Conservation (phyloP, 2,329 filamentous ascomycete genomes). For the Fusarium begoniae region DNA sequence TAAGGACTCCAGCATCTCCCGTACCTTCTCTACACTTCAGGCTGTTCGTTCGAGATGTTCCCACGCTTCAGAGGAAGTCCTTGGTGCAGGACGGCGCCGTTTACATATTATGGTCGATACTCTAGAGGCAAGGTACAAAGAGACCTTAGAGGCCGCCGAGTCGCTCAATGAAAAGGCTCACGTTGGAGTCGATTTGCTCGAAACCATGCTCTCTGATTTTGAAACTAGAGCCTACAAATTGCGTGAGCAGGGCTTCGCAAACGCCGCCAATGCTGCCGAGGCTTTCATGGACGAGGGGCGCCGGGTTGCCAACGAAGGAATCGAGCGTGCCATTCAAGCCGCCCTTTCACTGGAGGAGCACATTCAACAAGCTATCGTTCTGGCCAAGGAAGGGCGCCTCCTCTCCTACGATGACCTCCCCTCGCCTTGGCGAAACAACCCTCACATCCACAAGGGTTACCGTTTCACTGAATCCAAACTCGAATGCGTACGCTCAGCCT, state of each 20-base stretch:
- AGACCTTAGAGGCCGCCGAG: conserved; percentile 83
- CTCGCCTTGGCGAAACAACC: conserved; percentile 92
- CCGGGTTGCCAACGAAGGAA: conserved; percentile 81
- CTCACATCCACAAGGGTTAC: conserved; percentile 90
- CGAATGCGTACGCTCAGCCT: conserved; percentile 85
- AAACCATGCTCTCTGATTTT: conserved; percentile 84
- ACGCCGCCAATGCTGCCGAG: conserved; percentile 71
- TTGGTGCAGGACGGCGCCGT: conserved; percentile 85
- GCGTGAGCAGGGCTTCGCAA: conserved; percentile 76
- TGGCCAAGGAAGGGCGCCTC: conserved; percentile 81
- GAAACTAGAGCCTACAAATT: conserved; percentile 84
- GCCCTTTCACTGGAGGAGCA: conserved; percentile 85
- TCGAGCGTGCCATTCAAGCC: conserved; percentile 81
- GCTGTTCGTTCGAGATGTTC: conserved; percentile 89
- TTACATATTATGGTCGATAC: conserved; percentile 93
- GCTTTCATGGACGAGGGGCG: conserved; percentile 81
- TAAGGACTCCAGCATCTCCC: conserved; percentile 83
- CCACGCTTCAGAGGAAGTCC: conserved; percentile 86
- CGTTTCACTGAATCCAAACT: conserved; percentile 92
- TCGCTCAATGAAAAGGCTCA: conserved; percentile 92
- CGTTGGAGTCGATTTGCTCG: conserved; percentile 86
- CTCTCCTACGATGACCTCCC: conserved; percentile 92
- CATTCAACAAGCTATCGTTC: conserved; percentile 78
- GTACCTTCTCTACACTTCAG: conserved; percentile 86
- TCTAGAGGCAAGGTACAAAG: conserved; percentile 86